Evolutionary conservation across 352 stramenopile genomes (phyloP), one percentile per base, ranked within the genome.

Genomic region (Phytophthora boehmeriae): DNA sequence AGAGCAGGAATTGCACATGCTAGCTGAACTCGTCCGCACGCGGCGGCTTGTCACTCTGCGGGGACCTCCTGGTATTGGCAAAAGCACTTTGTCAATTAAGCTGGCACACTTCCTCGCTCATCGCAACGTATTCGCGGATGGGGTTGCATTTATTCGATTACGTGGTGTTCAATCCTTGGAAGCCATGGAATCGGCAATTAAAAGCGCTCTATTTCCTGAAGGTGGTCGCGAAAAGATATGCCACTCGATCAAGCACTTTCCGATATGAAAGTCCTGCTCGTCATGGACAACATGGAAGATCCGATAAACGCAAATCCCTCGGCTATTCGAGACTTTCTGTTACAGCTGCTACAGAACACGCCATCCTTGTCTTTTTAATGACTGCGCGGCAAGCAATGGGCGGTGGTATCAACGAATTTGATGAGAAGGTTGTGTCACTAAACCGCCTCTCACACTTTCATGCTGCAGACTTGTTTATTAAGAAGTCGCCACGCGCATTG

Each of bases 201-300:
- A 90, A 51, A 86, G 73, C 35, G 59, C 81, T 0, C 35, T 93
- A 22, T 88, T 89, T 14, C 77, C 76, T 4, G 82, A 92, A 42
- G 77, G 75, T 20, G 80, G 76, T 3, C 76, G 73, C 1, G 78
- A 91, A 45, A 89, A 41, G 82, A 89, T 45, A 70, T 85, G 32
- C 77, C 79, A 22, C 68, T 93, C 3, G 62, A 87, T 36, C 72
- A 87, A 54, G 55, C 77, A 5, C 66, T 93, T 3, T 49, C 71
- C 2, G 80, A 92, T 10, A 57, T 78, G 61, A 84, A 81, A 14
- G 62, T 89, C 51, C 59, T 93, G 47, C 59, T 93, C 14, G 76
- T 93, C 34, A 73, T 93, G 66, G 85, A 93, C 70, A 91, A 93
- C 65, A 89, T 92, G 78, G 82, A 93, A 54, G 85, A 93, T 46